Base-by-base conservation (phyloP, 2,329 filamentous ascomycete genomes). In the Ophiostoma sp. region DNA sequence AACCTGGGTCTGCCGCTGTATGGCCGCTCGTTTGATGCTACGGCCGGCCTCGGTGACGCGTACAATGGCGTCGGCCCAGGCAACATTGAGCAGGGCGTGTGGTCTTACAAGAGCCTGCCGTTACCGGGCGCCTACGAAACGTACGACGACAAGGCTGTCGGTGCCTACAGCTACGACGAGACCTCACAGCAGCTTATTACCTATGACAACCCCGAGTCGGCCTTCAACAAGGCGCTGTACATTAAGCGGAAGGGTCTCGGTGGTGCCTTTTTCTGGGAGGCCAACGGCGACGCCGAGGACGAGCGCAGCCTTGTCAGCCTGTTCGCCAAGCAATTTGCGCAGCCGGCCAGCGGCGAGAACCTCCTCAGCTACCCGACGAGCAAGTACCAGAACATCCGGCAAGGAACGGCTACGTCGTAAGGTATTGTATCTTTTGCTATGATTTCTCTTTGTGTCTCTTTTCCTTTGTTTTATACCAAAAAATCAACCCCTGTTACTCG, bases 221-320 rank as follows among this genome's bases (percentile, higher is more conserved):
- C 88, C 0, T 80, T 79, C 36, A 79, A 83, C 76, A 97, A 96
- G 83, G 87, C 87, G 0, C 79, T 83, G 9, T 96, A 91, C 78
- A 85, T 96, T 76, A 82, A 84, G 76, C 78, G 83, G 28, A 84
- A 85, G 71, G 84, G 87, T 0, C 86, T 97, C 0, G 93, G 92
- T 0, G 93, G 93, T 15, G 90, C 88, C 0, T 93, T 96, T 85
- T 97, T 92, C 87, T 97, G 93, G 93, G 93, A 97, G 81, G 91
- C 89, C 11, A 92, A 89, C 76, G 90, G 89, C 15, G 93, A 97
- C 78, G 83, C 81, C 76, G 77, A 75, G 0, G 86, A 84, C 42
- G 78, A 78, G 0, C 75, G 77, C 25, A 94, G 91, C 77, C 82
- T 96, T 75, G 88, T 93, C 25, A 80, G 82, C 22, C 85, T 85